phyloP scores from a whole-genome alignment of 176 grass and related monocot genomes.

The Ampelocalamus luodianensis region DNA sequence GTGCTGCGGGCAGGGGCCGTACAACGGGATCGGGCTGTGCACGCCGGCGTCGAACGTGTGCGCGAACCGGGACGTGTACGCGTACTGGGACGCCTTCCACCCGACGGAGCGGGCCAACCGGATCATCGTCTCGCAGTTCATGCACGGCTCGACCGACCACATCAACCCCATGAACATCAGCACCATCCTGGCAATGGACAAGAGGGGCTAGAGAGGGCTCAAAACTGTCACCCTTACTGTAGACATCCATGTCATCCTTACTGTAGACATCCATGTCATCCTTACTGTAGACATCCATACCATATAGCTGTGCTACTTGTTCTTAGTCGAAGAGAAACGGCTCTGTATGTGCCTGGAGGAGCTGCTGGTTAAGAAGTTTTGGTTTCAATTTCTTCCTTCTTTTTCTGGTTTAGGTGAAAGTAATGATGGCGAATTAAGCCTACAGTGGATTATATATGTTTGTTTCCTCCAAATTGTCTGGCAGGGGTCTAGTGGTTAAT shows the following conservation, averaged over 20 bases:
- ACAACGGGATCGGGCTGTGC: conserved; percentile 89
- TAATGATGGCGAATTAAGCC: neutral
- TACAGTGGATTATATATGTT: conserved; percentile 1
- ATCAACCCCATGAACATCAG: conserved; percentile 97
- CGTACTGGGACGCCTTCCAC: conserved; percentile 90
- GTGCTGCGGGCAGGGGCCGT: conserved; percentile 92
- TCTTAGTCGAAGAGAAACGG: neutral
- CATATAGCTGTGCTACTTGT: conserved; percentile 13
- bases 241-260: too few species aligned
- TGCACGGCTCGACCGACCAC: conserved; percentile 79
- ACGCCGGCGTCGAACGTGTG: conserved; percentile 81
- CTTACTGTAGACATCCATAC: neutral
- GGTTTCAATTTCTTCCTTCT: neutral
- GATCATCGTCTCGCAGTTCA: conserved; percentile 80
- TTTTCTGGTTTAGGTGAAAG: conserved; percentile 10
- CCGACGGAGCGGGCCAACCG: conserved; percentile 88
- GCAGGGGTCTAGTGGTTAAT: conserved; percentile 18
- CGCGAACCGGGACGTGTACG: conserved; percentile 65
- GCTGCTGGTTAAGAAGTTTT: conserved; percentile 31
- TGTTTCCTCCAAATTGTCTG: conserved; percentile 7
- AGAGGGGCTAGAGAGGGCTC: neutral
- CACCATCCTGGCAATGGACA: conserved; percentile 88
- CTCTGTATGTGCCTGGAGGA: neutral
- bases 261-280: neutral
- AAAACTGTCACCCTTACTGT: neutral